These are phyloP conservation scores for Mycena citricolor DNA, from an alignment of 1,284 basidiomycete genomes.

Conservation along the genomic window DNA sequence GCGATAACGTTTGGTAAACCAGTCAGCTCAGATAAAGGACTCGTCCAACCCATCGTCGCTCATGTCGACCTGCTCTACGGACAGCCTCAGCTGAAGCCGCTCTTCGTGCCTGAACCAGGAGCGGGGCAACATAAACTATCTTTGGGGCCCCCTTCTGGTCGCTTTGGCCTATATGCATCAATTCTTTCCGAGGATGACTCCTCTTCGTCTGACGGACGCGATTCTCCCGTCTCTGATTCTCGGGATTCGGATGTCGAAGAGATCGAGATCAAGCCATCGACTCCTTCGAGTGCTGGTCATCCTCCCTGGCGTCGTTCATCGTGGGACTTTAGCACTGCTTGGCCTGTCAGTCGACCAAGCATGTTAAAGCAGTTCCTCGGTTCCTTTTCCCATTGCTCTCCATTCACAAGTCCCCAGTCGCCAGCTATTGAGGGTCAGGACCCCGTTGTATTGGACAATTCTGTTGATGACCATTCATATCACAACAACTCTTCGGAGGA, in stretches of 20 bases:
- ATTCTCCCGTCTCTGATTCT: slow-evolving; percentile 38
- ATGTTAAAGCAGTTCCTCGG: too few relatives aligned
- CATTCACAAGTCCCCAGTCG: too few relatives aligned
- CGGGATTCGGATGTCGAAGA: slow-evolving; percentile 61
- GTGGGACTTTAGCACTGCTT: too few relatives aligned
- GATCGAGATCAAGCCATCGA: too few relatives aligned
- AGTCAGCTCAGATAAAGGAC: slow-evolving; percentile 56
- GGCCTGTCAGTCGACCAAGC: too few relatives aligned
- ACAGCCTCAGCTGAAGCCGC: slow-evolving; percentile 28
- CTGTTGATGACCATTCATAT: slow-evolving; percentile 12
- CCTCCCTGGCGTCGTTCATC: slow-evolving; percentile 25
- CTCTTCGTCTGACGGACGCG: slow-evolving; percentile 43
- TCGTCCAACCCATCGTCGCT: slow-evolving; percentile 60
- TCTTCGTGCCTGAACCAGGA: slow-evolving; percentile 29
- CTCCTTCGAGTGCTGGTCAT: slow-evolving; percentile 11
- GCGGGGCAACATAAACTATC: slow-evolving; percentile 29
- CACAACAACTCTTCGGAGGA: slow-evolving; percentile 26
- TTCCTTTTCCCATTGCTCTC: too few relatives aligned
- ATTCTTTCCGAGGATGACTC: slow-evolving; percentile 31
- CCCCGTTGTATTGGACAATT: too few relatives aligned
- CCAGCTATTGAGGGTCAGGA: too few relatives aligned
- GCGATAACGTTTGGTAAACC: slow-evolving; percentile 70
- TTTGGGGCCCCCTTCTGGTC: slow-evolving; percentile 32
- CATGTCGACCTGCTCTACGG: slow-evolving; percentile 54
- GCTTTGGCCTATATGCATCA: slow-evolving; percentile 53